Evolutionary conservation across 179 eudicot species (phyloP), one percentile per base, ranked within the genome.

Genomic region (Nepenthes alata): DNA sequence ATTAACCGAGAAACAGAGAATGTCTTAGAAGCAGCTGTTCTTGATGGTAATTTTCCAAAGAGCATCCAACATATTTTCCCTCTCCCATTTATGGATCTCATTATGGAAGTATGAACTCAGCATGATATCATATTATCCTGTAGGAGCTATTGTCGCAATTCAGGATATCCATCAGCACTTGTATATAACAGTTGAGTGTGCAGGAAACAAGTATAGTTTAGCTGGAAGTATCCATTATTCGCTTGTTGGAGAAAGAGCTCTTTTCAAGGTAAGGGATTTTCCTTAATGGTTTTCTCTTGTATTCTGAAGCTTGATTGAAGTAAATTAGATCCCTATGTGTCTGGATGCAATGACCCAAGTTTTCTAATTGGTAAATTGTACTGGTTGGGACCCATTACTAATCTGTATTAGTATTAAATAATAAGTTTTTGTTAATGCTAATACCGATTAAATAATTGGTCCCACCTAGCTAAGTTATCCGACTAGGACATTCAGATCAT

Each of bases 141-240:
- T 59, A 94, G 99, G 97, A 67, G 81, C 88, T 71, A 67, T 91
- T 78, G 89, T 94, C 58, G 87, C 99, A 37, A 86, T 94, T 65
- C 85, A 91, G 77, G 99, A 94, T 78, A 81, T 81, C 58, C 77
- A 84, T 59, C 91, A 94, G 66, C 97, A 94, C 81, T 80, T 83
- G 84, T 94, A 84, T 72, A 72, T 94, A 36, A 69, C 94, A 57
- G 88, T 91, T 71, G 89, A 81, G 71, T 69, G 72, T 57, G 64
- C 57, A 56, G 88, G 78, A 73, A 79, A 68, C 78, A 80, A 85
- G 72, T 84, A 83, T 70, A 74, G 55, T 72, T 65, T 91, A 72
- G 82, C 78, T 73, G 95, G 99, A 57, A 58, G 83, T 64, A 66
- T 75, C 69, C 99, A 94, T 77, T 83, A 94, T 80, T 84, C 99